Percentiles rank a stretch among this genome's conserved stretches.
These are phyloP conservation scores for Cyberlindnera petersonii DNA, from an alignment of 805 yeast genomes.

Conservation along the genomic window DNA sequence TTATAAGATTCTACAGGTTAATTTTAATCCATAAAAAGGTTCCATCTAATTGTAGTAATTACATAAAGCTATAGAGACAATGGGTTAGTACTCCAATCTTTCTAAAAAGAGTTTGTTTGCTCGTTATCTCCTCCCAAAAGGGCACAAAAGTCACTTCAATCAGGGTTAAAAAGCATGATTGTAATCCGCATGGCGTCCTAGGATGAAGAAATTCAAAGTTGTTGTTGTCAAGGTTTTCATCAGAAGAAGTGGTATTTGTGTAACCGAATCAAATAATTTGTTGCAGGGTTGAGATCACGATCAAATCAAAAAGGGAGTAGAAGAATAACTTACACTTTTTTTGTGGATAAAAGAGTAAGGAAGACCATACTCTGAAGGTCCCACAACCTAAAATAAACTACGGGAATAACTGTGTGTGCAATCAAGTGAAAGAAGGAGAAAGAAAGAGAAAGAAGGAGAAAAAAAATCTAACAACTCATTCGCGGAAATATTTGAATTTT, in stretches of 20 bases:
- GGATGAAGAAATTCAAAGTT: conserved; percentile 71
- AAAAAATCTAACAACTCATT: not conserved
- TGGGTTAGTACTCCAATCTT: not conserved
- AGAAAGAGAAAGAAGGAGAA: not conserved
- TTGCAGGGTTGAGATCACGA: too few relatives aligned
- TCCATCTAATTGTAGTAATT: too few relatives aligned
- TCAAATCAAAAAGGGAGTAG: too few relatives aligned
- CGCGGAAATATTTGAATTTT: too few relatives aligned
- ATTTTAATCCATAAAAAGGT: too few relatives aligned
- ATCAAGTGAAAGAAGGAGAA: not conserved
- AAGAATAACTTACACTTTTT: conserved; percentile 2
- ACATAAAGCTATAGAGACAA: not conserved
- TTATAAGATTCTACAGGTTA: too few relatives aligned
- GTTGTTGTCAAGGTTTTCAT: conserved; percentile 40
- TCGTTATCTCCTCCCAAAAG: too few relatives aligned
- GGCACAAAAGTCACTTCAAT: conserved; percentile 17
- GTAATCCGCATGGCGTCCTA: conserved; percentile 53
- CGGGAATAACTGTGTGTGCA: not conserved
- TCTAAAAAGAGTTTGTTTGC: not conserved
- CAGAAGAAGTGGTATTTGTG: conserved; percentile 21
- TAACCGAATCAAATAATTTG: too few relatives aligned
- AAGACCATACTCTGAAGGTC: not conserved
- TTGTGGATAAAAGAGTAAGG: not conserved
- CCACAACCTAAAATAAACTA: not conserved
- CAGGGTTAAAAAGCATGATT: conserved; percentile 74